These are phyloP conservation scores for Fistulina hepatica DNA, from an alignment of 1,284 basidiomycete species.

Conservation along the genomic window DNA sequence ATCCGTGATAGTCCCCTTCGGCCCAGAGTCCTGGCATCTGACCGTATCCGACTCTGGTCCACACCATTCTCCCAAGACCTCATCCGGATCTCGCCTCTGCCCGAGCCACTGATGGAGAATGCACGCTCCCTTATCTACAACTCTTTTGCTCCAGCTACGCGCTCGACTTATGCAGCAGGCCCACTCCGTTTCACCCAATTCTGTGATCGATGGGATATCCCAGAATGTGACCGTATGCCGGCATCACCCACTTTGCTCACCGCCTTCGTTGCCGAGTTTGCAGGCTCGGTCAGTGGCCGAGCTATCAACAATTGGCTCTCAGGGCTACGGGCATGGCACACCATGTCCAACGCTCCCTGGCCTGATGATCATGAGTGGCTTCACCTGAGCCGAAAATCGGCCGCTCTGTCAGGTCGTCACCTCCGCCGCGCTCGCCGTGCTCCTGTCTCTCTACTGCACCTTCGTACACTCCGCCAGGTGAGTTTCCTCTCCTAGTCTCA, in stretches of 20 bases:
- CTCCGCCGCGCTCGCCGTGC: too few relatives aligned
- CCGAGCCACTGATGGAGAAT: background rate
- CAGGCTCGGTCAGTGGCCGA: conserved; percentile 14
- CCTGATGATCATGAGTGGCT: conserved; percentile 17
- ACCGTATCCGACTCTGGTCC: conserved; percentile 3
- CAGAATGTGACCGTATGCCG: conserved; percentile 16
- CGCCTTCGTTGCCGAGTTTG: conserved; percentile 10
- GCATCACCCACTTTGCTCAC: conserved; percentile 14
- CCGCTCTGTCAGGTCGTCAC: conserved; percentile 12
- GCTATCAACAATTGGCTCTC: conserved; percentile 19
- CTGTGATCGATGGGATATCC: conserved; percentile 15
- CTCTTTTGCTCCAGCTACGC: conserved; percentile 10
- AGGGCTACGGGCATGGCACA: conserved; percentile 21
- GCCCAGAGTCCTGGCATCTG: conserved; percentile 4
- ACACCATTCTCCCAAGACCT: conserved; percentile 4
- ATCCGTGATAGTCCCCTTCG: conserved; percentile 2
- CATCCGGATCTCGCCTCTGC: background rate
- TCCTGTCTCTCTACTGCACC: too few relatives aligned
- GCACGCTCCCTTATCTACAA: background rate
- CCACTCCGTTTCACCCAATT: conserved; percentile 18
- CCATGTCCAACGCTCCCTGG: conserved; percentile 20
- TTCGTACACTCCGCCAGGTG: too few relatives aligned
- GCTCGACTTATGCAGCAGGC: conserved; percentile 15
- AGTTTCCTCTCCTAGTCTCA: too few relatives aligned
- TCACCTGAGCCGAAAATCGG: conserved; percentile 11